These are phyloP conservation scores for Citrullus amarus DNA, from an alignment of 306 rosid genomes.

Conservation along the genomic window DNA sequence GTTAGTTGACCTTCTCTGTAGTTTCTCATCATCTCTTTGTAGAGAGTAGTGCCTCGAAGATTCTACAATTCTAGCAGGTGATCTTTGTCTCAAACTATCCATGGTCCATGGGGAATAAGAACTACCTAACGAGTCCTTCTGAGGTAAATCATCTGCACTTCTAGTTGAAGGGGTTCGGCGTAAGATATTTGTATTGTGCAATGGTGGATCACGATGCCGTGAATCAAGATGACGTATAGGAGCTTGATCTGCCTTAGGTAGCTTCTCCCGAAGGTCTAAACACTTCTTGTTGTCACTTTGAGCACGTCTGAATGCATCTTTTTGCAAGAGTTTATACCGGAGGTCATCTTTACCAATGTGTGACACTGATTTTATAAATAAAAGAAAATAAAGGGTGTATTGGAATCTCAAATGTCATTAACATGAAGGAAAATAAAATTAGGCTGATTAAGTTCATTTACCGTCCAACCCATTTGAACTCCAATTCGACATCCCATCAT, in stretches of 20 bases:
- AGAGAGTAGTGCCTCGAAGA: constrained; percentile 29
- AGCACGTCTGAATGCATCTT: constrained; percentile 38
- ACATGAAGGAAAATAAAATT: neutral
- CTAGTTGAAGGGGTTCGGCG: constrained; percentile 44
- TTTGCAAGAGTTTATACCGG: constrained; percentile 67
- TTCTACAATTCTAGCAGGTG: constrained; percentile 26
- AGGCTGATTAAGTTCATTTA: constrained; percentile 22
- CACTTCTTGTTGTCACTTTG: constrained; percentile 35
- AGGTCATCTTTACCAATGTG: constrained; percentile 67
- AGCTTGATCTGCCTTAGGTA: constrained; percentile 35
- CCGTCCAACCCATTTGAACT: constrained; percentile 38
- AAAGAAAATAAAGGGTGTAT: constrained; percentile 14
- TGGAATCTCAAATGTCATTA: neutral
- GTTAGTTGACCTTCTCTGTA: constrained; percentile 36
- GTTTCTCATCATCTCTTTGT: constrained; percentile 22
- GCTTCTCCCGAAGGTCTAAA: constrained; percentile 77
- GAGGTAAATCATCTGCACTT: constrained; percentile 49
- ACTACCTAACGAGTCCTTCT: constrained; percentile 47
- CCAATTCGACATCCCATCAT: constrained; percentile 19
- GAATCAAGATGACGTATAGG: constrained; percentile 14
- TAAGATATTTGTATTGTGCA: constrained; percentile 31
- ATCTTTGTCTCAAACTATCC: constrained; percentile 57
- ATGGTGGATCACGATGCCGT: constrained; percentile 26
- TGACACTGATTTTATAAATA: constrained; percentile 20
- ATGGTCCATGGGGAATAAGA: constrained; percentile 69